A percentile compares a stretch with the other conserved stretches of the same genome.
These are phyloP conservation scores for Ecytonucleospora hepatopenaei DNA, from an alignment of 371 early-diverging fungal species.

Conservation along the genomic window DNA sequence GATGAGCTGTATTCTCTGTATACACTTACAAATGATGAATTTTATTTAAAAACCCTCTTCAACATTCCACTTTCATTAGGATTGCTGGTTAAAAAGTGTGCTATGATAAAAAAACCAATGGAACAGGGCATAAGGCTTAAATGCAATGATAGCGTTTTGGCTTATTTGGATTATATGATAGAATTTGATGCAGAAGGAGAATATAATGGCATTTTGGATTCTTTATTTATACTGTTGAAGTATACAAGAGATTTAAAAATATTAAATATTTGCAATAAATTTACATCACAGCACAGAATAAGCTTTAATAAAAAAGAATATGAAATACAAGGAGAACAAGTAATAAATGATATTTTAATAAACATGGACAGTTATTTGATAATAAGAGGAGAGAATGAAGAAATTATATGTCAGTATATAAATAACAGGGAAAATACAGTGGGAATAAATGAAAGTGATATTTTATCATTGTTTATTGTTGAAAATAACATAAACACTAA, in stretches of 20 bases:
- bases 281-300: neutral
- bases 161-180: slow-evolving; percentile 27
- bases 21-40: slow-evolving; percentile 5
- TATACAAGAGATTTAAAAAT: neutral
- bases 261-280: slow-evolving; percentile 2
- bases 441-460: no score
- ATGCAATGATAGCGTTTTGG: neutral
- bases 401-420: neutral
- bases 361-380: neutral
- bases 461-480: no score
- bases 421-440: no score
- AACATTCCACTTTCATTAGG: slow-evolving; percentile 25
- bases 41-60: slow-evolving; percentile 20
- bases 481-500: no score
- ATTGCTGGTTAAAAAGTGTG: slow-evolving; percentile 18
- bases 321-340: neutral
- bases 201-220: slow-evolving; percentile 8
- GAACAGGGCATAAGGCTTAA: neutral
- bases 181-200: slow-evolving; percentile 18
- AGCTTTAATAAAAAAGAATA: neutral
- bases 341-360: neutral
- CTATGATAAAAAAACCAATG: slow-evolving; percentile 10
- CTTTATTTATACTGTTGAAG: neutral
- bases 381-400: neutral
- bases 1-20: slow-evolving; percentile 22